Conservation (phyloP, 805 yeast species). For the Starmera amethionina region DNA sequence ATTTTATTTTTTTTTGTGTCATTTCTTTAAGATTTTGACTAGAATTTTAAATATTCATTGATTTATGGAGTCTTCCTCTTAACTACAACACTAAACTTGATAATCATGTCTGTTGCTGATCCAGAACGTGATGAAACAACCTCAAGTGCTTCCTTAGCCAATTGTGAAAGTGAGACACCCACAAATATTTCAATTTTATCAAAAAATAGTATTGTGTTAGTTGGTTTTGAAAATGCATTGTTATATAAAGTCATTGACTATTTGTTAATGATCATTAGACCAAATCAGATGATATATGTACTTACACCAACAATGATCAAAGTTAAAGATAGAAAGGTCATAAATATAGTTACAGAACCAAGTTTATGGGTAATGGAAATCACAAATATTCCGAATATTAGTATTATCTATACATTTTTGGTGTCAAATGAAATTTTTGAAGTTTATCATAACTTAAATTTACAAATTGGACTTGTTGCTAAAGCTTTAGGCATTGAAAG, state of each 20-base stretch:
- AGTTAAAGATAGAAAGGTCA: not conserved
- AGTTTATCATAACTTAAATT: not conserved
- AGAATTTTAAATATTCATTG: no score
- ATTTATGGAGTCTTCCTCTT: no score
- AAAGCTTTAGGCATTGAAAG: not conserved
- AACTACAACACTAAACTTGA: no score
- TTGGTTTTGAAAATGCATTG: not conserved
- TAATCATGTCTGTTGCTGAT: no score
- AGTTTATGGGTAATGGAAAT: not conserved
- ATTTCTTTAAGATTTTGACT: no score
- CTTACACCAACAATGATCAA: not conserved
- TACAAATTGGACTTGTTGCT: not conserved
- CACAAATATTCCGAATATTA: not conserved
- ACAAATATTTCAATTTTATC: no score
- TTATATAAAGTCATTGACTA: not conserved
- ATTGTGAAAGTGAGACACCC: no score
- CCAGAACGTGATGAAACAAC: no score
- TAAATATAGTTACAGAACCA: not conserved
- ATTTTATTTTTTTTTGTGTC: no score
- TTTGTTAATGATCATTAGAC: not conserved
- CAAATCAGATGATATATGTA: not conserved
- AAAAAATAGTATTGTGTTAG: not conserved
- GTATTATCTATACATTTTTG: not conserved
- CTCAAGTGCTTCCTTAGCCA: no score
- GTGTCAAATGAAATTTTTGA: not conserved